These are phyloP conservation scores for Pseudoturritis turrita DNA, from an alignment of 345 rosid genomes.

Conservation along the genomic window DNA sequence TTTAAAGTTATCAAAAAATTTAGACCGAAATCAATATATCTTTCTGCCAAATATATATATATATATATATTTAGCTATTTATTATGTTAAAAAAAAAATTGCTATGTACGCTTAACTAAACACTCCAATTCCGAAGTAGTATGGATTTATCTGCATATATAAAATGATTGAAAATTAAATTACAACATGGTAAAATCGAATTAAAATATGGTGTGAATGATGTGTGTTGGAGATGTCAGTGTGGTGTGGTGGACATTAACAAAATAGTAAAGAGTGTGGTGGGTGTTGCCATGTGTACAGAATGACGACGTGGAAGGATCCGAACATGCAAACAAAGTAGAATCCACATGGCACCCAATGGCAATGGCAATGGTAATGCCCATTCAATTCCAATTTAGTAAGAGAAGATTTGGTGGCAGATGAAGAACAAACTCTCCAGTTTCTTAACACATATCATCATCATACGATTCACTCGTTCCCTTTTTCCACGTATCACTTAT, in stretches of 20 bases:
- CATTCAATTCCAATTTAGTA: neutral
- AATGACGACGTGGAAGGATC: neutral
- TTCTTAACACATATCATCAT: neutral
- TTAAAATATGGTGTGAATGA: neutral
- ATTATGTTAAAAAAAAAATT: too few relatives aligned
- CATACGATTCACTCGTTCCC: neutral
- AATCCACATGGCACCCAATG: neutral
- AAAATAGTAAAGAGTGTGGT: neutral
- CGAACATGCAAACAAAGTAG: slow-evolving; percentile 5
- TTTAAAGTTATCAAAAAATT: too few relatives aligned
- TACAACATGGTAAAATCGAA: neutral
- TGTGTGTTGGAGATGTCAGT: neutral
- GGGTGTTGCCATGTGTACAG: neutral
- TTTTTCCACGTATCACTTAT: slow-evolving; percentile 2
- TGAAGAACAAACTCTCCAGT: neutral
- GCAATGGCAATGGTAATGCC: neutral
- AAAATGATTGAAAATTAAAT: too few relatives aligned
- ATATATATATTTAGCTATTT: too few relatives aligned
- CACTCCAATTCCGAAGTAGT: too few relatives aligned
- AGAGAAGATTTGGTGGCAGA: slow-evolving; percentile 23
- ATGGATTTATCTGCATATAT: too few relatives aligned
- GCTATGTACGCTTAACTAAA: too few relatives aligned
- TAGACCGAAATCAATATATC: too few relatives aligned
- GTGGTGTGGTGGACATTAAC: neutral
- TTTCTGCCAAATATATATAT: too few relatives aligned